Evolutionary conservation across 2,329 filamentous ascomycete species (phyloP), one percentile per base, ranked within the genome.

Genomic region (Fusarium chlamydosporum): DNA sequence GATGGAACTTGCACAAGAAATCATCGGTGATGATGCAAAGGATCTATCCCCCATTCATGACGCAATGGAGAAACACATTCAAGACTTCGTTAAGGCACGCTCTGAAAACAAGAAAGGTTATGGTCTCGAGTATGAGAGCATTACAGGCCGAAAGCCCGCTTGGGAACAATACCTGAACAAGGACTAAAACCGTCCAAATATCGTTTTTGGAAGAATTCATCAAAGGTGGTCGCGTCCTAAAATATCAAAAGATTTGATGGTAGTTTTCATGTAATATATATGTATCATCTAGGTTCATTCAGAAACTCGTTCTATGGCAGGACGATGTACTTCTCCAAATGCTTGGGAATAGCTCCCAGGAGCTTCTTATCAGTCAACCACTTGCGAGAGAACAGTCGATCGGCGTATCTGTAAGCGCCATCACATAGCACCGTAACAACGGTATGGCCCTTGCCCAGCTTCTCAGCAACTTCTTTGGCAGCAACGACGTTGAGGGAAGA

Each of bases 391-490:
- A 99, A 99, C 66, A 99, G 79, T 35, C 96, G 86, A 70, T 99
- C 96, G 7, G 96, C 96, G 79, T 99, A 99, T 76, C 96, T 85
- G 78, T 99, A 98, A n/a, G 96, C 96, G 63, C 96, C 96, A 78
- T 99, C 96, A 76, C 93, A 97, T 43, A 99, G 86, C 59, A 98
- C 88, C 2, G 96, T 99, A 46, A 98, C 96, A 26, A 99, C 92
- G 0, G 92, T 97, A 79, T 95, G 88, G 11, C 95, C 94, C 72
- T 89, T 91, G 33, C 96, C 96, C 65, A 99, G 82, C 82, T 92
- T 93, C 85, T 96, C 89, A 1, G 96, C 96, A 31, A 97, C 91
- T 81, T 98, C 93, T 82, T 95, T 93, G 16, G 96, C 96, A 2
- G 96, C 96, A 8, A 95, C 96, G 15, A 99, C 96, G 77, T 99